Evolutionary conservation across 495 filamentous ascomycete genomes (phyloP), one percentile per base, ranked within the genome.

Genomic region (Xylaria nigripes): DNA sequence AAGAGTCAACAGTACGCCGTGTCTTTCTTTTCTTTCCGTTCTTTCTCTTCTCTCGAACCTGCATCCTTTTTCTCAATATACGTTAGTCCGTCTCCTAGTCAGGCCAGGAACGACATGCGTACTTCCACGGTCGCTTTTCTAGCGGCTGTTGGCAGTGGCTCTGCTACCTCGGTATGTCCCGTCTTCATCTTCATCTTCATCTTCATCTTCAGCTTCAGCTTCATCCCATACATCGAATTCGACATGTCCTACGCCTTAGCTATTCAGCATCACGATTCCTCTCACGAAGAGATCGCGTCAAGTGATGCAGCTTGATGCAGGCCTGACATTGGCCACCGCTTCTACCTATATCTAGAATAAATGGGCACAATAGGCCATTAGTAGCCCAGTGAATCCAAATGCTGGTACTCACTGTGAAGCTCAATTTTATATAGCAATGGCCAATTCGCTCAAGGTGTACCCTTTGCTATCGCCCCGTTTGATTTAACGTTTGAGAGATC

Each of bases 81-180:
- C 44, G 22, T n/a, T 21, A 45, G 15, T 30, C 42, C 5, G n/a
- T 18, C 36, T 40, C 36, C 36, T 40, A 45, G 22, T 45, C 9
- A 16, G 3, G 9, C 2, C 12, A 21, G 46, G 27, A 27, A 49
- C 53, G 29, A 40, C 13, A 57, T 57, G 54, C 54, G 54, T 29
- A 23, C 41, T 23, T 51, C 48, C 32, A 50, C 54, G 19, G 25
- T 57, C 29, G 54, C 47, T 48, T 51, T 45, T 21, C 42, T 57
- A 41, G 42, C 42, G 29, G 48, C 48, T 38, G 42, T 42, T 10
- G 27, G 42, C 42, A 42, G 48, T 29, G 47, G 24, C 9, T 44
- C 54, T 51, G 54, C 54, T 8, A 29, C 27, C 19, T 45, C 54
- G 54, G 54, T 57, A 57, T 24, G 54, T 57, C 22, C 22, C 3